Percentiles rank a stretch among this genome's conserved stretches.
Evolutionary conservation across 176 grass and related monocot genomes (phyloP).

Genomic region (Tillandsia fasciculata): DNA sequence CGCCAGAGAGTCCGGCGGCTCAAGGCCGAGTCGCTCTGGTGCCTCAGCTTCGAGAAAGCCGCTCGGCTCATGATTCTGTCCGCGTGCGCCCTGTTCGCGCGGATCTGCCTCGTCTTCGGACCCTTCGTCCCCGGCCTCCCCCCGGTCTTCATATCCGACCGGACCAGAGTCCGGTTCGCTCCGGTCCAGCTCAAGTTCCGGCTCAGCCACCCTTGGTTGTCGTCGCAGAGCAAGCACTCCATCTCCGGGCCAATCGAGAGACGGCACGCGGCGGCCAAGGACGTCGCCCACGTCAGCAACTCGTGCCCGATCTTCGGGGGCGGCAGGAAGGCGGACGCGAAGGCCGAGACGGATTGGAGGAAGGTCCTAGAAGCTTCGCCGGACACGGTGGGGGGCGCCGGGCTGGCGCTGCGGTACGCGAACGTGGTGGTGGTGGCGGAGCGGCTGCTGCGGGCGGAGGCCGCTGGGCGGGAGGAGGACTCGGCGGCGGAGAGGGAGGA

Average conservation of each 20-base stretch:
- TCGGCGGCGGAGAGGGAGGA: constrained; percentile 49
- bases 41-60: constrained; percentile 49
- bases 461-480: constrained; percentile 42
- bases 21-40: constrained; percentile 81
- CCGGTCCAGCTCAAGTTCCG: constrained; percentile 18
- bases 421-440: constrained; percentile 61
- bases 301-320: constrained; percentile 63
- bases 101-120: constrained; percentile 60
- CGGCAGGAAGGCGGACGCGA: background rate
- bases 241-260: constrained; percentile 55
- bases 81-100: constrained; percentile 45
- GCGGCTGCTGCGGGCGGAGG: constrained; percentile 56
- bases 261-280: constrained; percentile 18
- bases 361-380: constrained; percentile 41
- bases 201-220: constrained; percentile 14
- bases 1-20: constrained; percentile 50
- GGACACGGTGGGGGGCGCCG: constrained; percentile 47
- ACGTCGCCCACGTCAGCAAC: constrained; percentile 30
- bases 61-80: constrained; percentile 59
- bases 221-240: constrained; percentile 28
- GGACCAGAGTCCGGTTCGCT: constrained; percentile 22
- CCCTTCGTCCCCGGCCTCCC: constrained; percentile 33
- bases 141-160: constrained; percentile 12
- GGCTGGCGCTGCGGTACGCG: constrained; percentile 73
- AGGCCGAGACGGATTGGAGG: constrained; percentile 30